Conservation (phyloP, 495 filamentous ascomycete species). For the Penicillium mononematosum region DNA sequence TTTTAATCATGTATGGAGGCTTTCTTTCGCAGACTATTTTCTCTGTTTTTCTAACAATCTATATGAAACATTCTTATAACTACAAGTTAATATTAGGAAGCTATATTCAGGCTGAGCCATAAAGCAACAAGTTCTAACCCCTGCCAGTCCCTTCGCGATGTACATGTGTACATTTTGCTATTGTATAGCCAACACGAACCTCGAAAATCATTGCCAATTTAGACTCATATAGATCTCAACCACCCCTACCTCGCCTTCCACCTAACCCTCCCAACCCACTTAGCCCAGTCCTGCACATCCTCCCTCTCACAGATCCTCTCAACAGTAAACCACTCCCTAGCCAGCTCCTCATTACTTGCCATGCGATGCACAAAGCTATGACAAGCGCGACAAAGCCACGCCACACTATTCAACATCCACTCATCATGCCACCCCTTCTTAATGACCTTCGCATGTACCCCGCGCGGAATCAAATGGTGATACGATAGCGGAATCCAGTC, state of each 20-base stretch:
- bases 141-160: neutral
- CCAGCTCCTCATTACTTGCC: conserved; percentile 76
- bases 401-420: conserved; percentile 74
- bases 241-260: conserved; percentile 56
- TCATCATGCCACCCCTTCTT: conserved; percentile 80
- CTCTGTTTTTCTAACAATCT: neutral
- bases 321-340: conserved; percentile 69
- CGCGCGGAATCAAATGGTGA: conserved; percentile 79
- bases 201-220: neutral
- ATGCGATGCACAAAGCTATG: conserved; percentile 82
- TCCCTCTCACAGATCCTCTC: conserved; percentile 67
- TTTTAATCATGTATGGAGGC: neutral
- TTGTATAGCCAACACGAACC: neutral
- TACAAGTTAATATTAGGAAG: neutral
- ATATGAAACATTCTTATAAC: neutral
- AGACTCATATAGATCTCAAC: neutral
- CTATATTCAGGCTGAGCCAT: neutral
- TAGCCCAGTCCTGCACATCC: conserved; percentile 68
- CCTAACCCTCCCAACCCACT: conserved; percentile 62
- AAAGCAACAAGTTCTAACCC: neutral
- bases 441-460: conserved; percentile 73
- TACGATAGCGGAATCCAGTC: conserved; percentile 76
- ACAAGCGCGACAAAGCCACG: conserved; percentile 87
- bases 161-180: neutral
- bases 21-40: neutral